These are phyloP conservation scores for Phytopythium vexans DNA, from an alignment of 352 stramenopile genomes.

Conservation along the genomic window DNA sequence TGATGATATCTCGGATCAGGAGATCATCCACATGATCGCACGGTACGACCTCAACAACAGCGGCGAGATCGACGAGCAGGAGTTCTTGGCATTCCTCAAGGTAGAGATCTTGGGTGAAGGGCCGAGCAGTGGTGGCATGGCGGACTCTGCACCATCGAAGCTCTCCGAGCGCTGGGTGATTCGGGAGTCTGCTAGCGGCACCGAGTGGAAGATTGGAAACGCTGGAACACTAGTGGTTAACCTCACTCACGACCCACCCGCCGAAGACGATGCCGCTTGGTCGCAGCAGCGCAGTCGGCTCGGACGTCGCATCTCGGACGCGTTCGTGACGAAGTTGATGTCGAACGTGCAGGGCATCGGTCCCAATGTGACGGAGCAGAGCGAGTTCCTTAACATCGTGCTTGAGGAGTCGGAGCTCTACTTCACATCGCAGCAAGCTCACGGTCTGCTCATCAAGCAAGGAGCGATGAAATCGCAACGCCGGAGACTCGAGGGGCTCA, in stretches of 20 bases:
- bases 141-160: constrained; percentile 2
- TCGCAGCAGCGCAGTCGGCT: background rate
- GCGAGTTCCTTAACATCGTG: constrained; percentile 53
- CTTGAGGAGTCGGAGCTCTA: constrained; percentile 56
- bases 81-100: constrained; percentile 80
- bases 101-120: constrained; percentile 29
- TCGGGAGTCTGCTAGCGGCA: constrained; percentile 17
- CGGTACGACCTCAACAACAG: constrained; percentile 68
- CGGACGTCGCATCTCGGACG: constrained; percentile 22
- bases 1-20: constrained; percentile 24
- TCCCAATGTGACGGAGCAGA: constrained; percentile 42
- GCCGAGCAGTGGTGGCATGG: background rate
- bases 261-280: background rate
- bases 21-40: constrained; percentile 45
- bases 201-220: constrained; percentile 38
- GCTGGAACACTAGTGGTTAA: constrained; percentile 30
- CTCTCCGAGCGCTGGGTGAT: constrained; percentile 7
- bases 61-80: constrained; percentile 68
- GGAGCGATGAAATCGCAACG: constrained; percentile 26
- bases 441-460: constrained; percentile 54
- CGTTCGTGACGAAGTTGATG: constrained; percentile 37
- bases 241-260: constrained; percentile 15
- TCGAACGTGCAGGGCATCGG: constrained; percentile 41
- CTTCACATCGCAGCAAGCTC: constrained; percentile 64
- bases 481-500: constrained; percentile 26